Conservation (phyloP, 2,329 filamentous ascomycete genomes). For the Fusarium camptoceras region DNA sequence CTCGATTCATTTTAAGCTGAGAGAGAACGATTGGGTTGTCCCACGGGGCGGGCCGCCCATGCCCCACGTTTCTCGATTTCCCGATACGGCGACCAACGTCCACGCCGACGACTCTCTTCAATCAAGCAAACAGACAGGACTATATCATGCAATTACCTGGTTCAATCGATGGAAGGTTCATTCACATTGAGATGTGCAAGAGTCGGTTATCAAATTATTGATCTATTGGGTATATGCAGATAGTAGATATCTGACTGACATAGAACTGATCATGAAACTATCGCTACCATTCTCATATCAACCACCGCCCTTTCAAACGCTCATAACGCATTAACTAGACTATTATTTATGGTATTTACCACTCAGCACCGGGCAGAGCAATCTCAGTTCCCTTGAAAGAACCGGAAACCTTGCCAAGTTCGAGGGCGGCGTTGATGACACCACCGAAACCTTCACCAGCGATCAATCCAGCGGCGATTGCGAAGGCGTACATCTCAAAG, state of each 20-base stretch:
- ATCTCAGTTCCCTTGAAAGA: constrained; percentile 36
- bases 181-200: neutral
- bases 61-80: neutral
- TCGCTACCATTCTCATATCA: constrained; percentile 2
- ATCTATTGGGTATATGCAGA: constrained; percentile 17
- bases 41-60: neutral
- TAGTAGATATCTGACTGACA: neutral
- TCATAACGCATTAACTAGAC: constrained; percentile 23
- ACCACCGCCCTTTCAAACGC: neutral
- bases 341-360: constrained; percentile 3
- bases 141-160: accelerated
- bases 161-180: accelerated
- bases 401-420: constrained; percentile 51
- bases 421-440: constrained; percentile 66
- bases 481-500: constrained; percentile 69
- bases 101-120: too few species aligned
- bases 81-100: neutral
- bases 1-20: neutral
- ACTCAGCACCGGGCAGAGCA: constrained; percentile 31
- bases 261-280: neutral
- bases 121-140: neutral
- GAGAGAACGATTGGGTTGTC: neutral
- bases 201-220: neutral
- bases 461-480: constrained; percentile 70
- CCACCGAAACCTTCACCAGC: constrained; percentile 73